A percentile compares a stretch with the other conserved stretches of the same genome.
These are phyloP conservation scores for Auriscalpium orientale DNA, from an alignment of 768 basidiomycete species.

Conservation along the genomic window DNA sequence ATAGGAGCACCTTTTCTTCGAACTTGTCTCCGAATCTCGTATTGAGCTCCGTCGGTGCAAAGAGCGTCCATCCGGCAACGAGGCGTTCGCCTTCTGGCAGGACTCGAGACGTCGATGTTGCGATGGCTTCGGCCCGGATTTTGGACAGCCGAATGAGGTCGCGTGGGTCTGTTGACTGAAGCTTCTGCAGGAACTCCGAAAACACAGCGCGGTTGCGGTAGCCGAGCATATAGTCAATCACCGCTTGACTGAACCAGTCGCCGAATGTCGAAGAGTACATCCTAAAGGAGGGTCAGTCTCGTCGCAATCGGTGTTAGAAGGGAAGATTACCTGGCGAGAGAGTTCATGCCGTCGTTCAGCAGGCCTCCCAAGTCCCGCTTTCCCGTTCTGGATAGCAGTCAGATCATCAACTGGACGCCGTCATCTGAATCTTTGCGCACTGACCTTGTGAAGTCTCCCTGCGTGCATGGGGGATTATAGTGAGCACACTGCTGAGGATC, in stretches of 20 bases:
- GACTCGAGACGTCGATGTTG: conserved; percentile 64
- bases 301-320: not conserved
- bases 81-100: conserved; percentile 44
- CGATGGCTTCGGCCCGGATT: conserved; percentile 88
- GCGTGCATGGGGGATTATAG: conserved; percentile 1
- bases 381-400: conserved; percentile 58
- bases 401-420: not conserved
- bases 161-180: conserved; percentile 87
- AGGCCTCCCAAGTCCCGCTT: conserved; percentile 88
- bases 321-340: conserved; percentile 56
- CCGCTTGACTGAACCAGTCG: conserved; percentile 96
- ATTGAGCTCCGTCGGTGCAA: conserved; percentile 75
- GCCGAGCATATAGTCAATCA: conserved; percentile 88
- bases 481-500: not conserved
- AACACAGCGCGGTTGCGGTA: conserved; percentile 84
- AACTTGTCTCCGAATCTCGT: conserved; percentile 68
- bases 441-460: conserved; percentile 87
- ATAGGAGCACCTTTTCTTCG: conserved; percentile 88
- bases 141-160: conserved; percentile 84
- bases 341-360: conserved; percentile 94
- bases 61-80: conserved; percentile 85
- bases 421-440: too few relatives aligned
- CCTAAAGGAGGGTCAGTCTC: conserved; percentile 26
- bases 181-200: conserved; percentile 83
- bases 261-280: conserved; percentile 86